Evolutionary conservation across 2,329 filamentous ascomycete species (phyloP), one percentile per base, ranked within the genome.

Genomic region (Colletotrichum australisinense): DNA sequence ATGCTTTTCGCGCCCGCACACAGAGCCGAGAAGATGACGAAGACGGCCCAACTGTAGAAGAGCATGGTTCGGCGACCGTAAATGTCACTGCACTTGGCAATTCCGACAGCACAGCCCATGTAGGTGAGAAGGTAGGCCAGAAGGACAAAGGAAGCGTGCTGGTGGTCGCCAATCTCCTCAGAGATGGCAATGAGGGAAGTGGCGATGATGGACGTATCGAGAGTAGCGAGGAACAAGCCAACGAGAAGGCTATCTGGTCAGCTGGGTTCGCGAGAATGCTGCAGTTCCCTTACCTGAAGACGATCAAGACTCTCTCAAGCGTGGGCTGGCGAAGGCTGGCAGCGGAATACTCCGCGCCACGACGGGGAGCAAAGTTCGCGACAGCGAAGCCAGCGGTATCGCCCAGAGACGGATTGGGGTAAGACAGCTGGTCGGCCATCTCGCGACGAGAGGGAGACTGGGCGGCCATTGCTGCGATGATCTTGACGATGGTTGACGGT

Each of bases 21-120:
- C 35, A 87, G 88, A 57, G 89, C 80, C 0, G 88, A 90, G 69
- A 89, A 90, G 46, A 83, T 83, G n/a, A 87, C 81, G 70, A 91
- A 91, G 24, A 90, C 78, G 26, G 87, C 78, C 87, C 88, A 90
- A 7, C 88, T 88, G 42, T 83, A 78, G 26, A 86, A 81, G 59
- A 90, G 78, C 76, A 88, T 82, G 76, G 87, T 84, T 67, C 83
- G 83, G 32, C 88, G 85, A n/a, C 89, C 89, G 67, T 89, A 90
- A 22, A 91, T 88, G 76, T 91, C 88, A 75, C 88, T 90, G 52
- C 90, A 79, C 75, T 89, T 90, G n/a, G 89, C 88, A 72, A 89
- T 87, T 63, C 86, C 86, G 32, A 90, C 86, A 4, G 89, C 87
- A 62, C 90, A 89, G n/a, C 86, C 88, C 82, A 91, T 86, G 76